Conservation (phyloP, 371 early-diverging fungal genomes). For the Smittium mucronatum region DNA sequence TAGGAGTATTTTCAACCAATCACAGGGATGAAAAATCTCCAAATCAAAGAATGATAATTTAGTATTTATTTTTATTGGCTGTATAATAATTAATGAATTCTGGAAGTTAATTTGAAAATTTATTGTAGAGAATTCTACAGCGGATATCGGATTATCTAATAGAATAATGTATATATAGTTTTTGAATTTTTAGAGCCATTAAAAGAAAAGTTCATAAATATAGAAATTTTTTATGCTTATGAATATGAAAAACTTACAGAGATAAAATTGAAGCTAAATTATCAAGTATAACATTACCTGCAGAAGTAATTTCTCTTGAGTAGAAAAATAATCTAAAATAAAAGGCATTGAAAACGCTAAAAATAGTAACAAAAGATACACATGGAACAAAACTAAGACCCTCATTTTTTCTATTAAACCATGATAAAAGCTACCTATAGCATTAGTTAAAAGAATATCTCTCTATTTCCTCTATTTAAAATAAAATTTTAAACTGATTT, state of each 20-base stretch:
- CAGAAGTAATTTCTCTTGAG: not conserved
- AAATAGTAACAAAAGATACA: too few relatives aligned
- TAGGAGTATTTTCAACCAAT: not conserved
- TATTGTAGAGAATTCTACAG: not conserved
- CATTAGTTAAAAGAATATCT: too few relatives aligned
- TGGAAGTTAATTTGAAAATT: slow-evolving; percentile 6
- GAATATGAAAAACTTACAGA: slow-evolving; percentile 1
- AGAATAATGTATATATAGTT: slow-evolving; percentile 1
- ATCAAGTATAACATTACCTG: not conserved
- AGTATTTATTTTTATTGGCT: not conserved
- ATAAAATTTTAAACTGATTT: too few relatives aligned
- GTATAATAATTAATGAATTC: slow-evolving; percentile 7
- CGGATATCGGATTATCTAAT: not conserved
- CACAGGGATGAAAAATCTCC: not conserved
- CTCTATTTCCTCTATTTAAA: too few relatives aligned
- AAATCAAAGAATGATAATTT: not conserved
- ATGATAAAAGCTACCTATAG: too few relatives aligned
- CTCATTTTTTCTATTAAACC: too few relatives aligned
- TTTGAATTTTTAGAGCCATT: slow-evolving; percentile 3
- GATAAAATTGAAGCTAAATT: slow-evolving; percentile 1
- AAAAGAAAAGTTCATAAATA: not conserved
- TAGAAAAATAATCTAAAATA: not conserved
- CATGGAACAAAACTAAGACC: too few relatives aligned
- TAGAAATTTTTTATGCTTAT: slow-evolving; percentile 3
- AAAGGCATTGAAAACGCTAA: not conserved